phyloP scores from a whole-genome alignment of 23 red algal species.

The Pyropia yezoensis region DNA sequence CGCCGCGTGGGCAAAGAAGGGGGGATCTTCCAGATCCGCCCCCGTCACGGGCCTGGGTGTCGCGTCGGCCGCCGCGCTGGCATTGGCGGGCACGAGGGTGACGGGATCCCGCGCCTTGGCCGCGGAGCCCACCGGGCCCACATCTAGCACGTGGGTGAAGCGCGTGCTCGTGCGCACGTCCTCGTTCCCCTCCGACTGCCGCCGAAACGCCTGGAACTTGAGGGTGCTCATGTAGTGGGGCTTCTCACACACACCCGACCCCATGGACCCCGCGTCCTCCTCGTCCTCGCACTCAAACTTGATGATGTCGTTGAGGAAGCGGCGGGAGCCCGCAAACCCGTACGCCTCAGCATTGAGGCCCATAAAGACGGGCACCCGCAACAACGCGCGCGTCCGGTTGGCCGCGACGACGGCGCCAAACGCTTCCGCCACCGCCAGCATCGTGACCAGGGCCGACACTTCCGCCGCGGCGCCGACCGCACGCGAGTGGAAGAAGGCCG shows the following conservation, averaged over 20 bases:
- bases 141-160: not conserved
- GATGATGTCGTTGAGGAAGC: slow-evolving; percentile 47
- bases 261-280: not conserved
- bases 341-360: slow-evolving; percentile 34
- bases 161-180: slow-evolving; percentile 25
- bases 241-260: slow-evolving; percentile 20
- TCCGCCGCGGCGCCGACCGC: slow-evolving; percentile 44
- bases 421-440: slow-evolving; percentile 46
- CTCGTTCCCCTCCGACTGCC: slow-evolving; percentile 14
- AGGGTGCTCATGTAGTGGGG: slow-evolving; percentile 21
- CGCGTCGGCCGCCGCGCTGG: too few species aligned
- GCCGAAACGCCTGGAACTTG: slow-evolving; percentile 41
- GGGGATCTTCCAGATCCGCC: too few species aligned
- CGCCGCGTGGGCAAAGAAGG: too few species aligned
- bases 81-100: not conserved
- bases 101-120: slow-evolving; percentile 1
- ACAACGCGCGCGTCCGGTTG: not conserved
- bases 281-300: slow-evolving; percentile 44
- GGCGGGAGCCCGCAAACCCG: slow-evolving; percentile 46
- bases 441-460: slow-evolving; percentile 31
- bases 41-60: too few species aligned
- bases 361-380: slow-evolving; percentile 38
- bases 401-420: slow-evolving; percentile 9
- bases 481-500: slow-evolving; percentile 47
- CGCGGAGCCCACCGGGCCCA: slow-evolving; percentile 1